These are phyloP conservation scores for Sideroxylon spinosum DNA, from an alignment of 179 eudicot genomes.

Conservation along the genomic window DNA sequence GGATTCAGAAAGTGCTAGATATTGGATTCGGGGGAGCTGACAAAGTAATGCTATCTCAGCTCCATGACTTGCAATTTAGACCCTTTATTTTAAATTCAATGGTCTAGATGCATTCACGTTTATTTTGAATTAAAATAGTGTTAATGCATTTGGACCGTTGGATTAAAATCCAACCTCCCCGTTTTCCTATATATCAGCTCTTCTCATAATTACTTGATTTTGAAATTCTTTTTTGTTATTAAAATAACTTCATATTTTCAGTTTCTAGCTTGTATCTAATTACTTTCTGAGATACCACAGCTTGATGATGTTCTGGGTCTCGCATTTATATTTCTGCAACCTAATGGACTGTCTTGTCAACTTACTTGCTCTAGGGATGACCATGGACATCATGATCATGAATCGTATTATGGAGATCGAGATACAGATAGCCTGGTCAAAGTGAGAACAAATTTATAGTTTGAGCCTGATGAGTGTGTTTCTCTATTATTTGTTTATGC, in stretches of 20 bases:
- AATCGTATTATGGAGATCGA: slow-evolving; percentile 94
- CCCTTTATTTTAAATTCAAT: too few relatives aligned
- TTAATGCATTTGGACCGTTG: too few relatives aligned
- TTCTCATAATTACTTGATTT: slow-evolving; percentile 6
- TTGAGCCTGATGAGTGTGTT: background rate
- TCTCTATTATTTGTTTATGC: slow-evolving; percentile 1
- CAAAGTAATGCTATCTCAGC: too few relatives aligned
- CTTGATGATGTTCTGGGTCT: slow-evolving; percentile 13
- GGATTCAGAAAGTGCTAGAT: background rate
- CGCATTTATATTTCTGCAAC: slow-evolving; percentile 8
- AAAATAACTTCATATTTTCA: background rate
- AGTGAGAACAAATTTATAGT: slow-evolving; percentile 35
- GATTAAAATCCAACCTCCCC: too few relatives aligned
- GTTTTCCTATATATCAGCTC: background rate
- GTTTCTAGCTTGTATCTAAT: background rate
- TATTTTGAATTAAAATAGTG: too few relatives aligned
- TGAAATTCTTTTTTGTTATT: background rate
- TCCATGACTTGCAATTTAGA: too few relatives aligned
- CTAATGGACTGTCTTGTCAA: slow-evolving; percentile 11
- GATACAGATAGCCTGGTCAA: slow-evolving; percentile 85
- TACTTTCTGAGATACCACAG: background rate
- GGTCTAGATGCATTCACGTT: too few relatives aligned
- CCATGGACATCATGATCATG: slow-evolving; percentile 90
- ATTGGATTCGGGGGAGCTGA: too few relatives aligned
- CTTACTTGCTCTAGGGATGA: slow-evolving; percentile 47